Base-by-base conservation (phyloP, 441 rosid species). In the Flueggea neowawraea region DNA sequence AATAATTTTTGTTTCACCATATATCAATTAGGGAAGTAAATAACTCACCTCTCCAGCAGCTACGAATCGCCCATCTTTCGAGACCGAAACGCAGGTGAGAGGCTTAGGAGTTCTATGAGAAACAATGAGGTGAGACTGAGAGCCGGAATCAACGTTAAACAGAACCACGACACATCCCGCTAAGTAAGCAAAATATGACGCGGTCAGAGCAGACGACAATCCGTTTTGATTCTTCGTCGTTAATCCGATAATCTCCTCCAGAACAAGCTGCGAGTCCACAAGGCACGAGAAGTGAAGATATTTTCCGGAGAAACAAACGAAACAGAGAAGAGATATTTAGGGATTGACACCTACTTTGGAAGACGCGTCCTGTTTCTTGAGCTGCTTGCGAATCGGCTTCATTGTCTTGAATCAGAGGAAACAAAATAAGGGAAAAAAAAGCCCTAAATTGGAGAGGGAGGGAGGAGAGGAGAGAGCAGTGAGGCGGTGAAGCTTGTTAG, bases 111-210 rank as follows among this genome's bases (percentile, higher is more conserved):
- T 61, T 52, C 96, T 77, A 52, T 84, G 91, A 74, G 95, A 74
- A 48, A 75, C 89, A 62, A 78, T 58, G 56, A 91, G 90, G 59
- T 84, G 92, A 6, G 90, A 89, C 15, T 87, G 97, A 50, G 73
- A 64, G 43, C 73, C 76, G 0, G 83, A 74, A 52, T 74, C 82
- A 16, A 77, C 90, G 67, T 87, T 61, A 60, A 79, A 84, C 64
- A 82, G 73, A 69, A 89, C 96, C 71, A 73, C 90, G 45, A 84
- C 95, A 41, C 96, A 91, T 36, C 96, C 97, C 0, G 95, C 97
- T 44, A 84, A 69, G 67, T 91, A 91, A 55, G 72, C 89, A 54
- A 86, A 87, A 47, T 66, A 78, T 8, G 79, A 39, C 13, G 73
- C 75, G 13, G 74, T 73, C 6, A 74, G 55, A 52, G 50, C 80